A percentile compares a stretch with the other conserved stretches of the same genome.
Evolutionary conservation across 192 early-diverging fungal genomes (phyloP).

Genomic region (Gonapodya prolifera): DNA sequence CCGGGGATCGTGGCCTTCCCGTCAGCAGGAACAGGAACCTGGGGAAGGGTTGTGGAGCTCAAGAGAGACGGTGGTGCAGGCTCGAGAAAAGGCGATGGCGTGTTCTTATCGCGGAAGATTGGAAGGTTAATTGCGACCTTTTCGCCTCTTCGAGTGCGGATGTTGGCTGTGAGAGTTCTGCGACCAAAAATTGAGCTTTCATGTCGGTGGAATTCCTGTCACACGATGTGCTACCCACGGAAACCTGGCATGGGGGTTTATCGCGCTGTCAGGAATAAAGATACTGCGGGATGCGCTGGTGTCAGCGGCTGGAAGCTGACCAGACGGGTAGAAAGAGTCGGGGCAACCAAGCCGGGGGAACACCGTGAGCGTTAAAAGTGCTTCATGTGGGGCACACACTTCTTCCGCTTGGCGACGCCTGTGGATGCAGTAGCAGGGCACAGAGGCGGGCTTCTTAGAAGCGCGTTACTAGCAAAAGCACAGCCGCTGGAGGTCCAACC

Average conservation of each 20-base stretch:
- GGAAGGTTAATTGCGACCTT: constrained; percentile 97
- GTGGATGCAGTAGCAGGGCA: neutral
- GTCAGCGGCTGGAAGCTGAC: constrained; percentile 26
- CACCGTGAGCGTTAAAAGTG: constrained; percentile 67
- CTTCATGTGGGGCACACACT: constrained; percentile 55
- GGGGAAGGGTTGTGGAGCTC: neutral
- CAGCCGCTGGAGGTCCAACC: neutral
- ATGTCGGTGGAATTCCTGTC: neutral
- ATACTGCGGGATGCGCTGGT: constrained; percentile 63
- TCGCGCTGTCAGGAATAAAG: constrained; percentile 87
- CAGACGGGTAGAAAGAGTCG: constrained; percentile 57
- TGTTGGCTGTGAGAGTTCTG: constrained; percentile 83
- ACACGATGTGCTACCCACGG: constrained; percentile 27
- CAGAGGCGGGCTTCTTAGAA: neutral
- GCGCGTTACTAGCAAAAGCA: constrained; percentile 6
- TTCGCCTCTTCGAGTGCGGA: constrained; percentile 76
- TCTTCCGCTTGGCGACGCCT: constrained; percentile 57
- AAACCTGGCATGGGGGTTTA: constrained; percentile 90
- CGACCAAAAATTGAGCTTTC: constrained; percentile 11
- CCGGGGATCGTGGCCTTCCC: constrained; percentile 15
- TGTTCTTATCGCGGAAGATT: constrained; percentile 82
- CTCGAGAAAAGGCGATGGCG: constrained; percentile 71
- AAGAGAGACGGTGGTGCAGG: constrained; percentile 52
- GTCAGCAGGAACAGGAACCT: neutral
- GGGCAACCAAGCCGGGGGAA: constrained; percentile 83